Base-by-base conservation (phyloP, 2,329 filamentous ascomycete genomes). In the Ceratocystis papillata region DNA sequence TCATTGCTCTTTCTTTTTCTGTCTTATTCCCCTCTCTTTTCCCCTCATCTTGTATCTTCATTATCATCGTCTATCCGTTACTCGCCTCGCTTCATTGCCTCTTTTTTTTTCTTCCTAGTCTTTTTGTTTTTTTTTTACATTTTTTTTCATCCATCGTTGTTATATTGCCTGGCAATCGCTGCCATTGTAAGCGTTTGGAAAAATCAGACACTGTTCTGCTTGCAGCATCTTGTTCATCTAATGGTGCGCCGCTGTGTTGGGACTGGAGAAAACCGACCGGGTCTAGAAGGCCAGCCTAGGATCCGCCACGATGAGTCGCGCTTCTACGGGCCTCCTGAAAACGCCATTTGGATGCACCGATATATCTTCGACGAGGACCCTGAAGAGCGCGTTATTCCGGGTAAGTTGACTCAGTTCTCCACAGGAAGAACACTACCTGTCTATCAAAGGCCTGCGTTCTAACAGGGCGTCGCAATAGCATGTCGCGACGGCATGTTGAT, bases 221-320 rank as follows among this genome's bases (percentile, higher is more conserved):
- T 20, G 28, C 15, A n/a, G 15, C 15, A 25, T 3, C 28, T n/a
- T 20, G 12, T 59, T 59, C 28, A 37, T 59, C 53, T 33, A 59
- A 59, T 59, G 53, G 53, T 59, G 28, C 28, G 25, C 53, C 28
- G 5, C 25, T 60, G 63, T 25, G 53, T 61, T 57, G 63, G 63
- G 10, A 65, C 53, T 60, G 53, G 37, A 37, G 63, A 65, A 59
- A 33, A 15, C 10, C 63, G 63, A 5, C 63, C 63, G 5, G 63
- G 53, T 33, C 63, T 65, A 46, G 53, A 60, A n/a, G 53, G 33
- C n/a, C 63, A 65, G 25, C 63, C 63, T 1, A 57, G n/a, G n/a
- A 30, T 45, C 53, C 37, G 33, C 15, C 6, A 17, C 12, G 25
- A 59, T 17, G 28, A 60, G 63, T 59, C 55, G n/a, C 63, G 63